These are phyloP conservation scores for Solanum dulcamara DNA, from an alignment of 257 asterid genomes.

Conservation along the genomic window DNA sequence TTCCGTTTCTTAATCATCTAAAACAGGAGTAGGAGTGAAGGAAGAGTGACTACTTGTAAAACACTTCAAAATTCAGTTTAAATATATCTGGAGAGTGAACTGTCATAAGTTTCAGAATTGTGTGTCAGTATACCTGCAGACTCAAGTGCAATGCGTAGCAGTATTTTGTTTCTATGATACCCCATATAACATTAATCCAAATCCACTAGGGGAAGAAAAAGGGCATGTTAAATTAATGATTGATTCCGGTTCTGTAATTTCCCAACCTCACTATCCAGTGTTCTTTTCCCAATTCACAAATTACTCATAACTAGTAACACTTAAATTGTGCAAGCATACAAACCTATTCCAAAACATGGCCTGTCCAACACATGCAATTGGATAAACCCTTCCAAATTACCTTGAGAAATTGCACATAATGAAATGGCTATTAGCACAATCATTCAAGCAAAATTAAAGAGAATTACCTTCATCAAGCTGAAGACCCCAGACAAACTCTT, in stretches of 20 bases:
- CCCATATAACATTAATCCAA: neutral
- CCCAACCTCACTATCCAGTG: neutral
- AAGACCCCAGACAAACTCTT: constrained; percentile 94
- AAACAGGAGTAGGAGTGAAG: neutral
- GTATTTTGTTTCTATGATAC: neutral
- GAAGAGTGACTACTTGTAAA: neutral
- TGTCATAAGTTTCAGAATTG: neutral
- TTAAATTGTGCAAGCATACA: neutral
- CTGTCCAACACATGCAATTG: neutral
- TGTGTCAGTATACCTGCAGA: neutral
- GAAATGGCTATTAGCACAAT: neutral
- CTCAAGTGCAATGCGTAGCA: neutral
- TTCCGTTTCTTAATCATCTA: neutral
- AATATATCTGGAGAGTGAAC: neutral
- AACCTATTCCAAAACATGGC: neutral
- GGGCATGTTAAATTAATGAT: neutral
- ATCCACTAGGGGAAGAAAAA: neutral
- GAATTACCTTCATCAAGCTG: constrained; percentile 81
- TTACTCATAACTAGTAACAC: neutral
- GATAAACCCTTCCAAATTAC: neutral
- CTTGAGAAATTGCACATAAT: neutral
- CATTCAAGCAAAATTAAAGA: neutral
- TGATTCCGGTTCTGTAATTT: neutral
- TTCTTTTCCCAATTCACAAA: neutral
- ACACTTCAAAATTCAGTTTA: neutral